Percentiles rank a stretch among this genome's conserved stretches.
phyloP scores from a whole-genome alignment of 345 rosid species.

The Gossypium herbaceum region DNA sequence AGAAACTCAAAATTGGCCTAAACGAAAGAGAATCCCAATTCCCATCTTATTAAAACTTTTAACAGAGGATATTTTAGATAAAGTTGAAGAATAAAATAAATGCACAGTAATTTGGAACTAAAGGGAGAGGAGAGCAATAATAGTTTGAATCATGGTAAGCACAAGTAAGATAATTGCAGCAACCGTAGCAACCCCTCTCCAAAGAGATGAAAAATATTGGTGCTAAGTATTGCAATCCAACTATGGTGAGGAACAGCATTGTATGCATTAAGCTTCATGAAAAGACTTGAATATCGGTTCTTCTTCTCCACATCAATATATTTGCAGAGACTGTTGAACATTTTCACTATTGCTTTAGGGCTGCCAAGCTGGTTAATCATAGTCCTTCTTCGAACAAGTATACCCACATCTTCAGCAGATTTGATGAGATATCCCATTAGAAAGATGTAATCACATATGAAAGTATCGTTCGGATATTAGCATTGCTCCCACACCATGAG shows the following conservation, averaged over 20 bases:
- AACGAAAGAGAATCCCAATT: no score
- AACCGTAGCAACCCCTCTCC: not conserved
- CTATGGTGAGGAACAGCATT: not conserved
- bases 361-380: not conserved
- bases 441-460: not conserved
- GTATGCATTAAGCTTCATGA: not conserved
- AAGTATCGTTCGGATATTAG: not conserved
- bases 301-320: not conserved
- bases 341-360: not conserved
- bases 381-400: not conserved
- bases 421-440: not conserved
- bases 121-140: not conserved
- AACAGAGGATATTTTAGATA: no score
- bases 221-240: not conserved
- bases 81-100: no score
- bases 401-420: not conserved
- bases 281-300: not conserved
- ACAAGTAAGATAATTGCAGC: not conserved
- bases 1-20: no score
- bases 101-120: not conserved
- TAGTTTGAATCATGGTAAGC: not conserved
- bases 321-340: not conserved
- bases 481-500: not conserved
- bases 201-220: not conserved
- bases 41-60: no score